These are phyloP conservation scores for Fusarium proliferatum DNA, from an alignment of 2,329 filamentous ascomycete genomes.

Conservation along the genomic window DNA sequence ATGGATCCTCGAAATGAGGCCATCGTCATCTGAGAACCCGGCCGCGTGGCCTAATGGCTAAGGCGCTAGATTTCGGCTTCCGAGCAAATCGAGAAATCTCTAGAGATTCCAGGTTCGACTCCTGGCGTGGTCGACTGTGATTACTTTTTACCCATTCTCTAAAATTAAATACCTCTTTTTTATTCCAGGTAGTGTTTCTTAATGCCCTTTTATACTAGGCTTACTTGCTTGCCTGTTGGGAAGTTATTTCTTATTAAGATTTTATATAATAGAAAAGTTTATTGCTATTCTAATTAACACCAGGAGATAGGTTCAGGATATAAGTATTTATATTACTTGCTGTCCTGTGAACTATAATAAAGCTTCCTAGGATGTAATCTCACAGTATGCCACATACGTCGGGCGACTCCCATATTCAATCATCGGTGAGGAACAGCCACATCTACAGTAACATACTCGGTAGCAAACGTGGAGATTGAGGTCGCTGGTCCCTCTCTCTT, in stretches of 20 bases:
- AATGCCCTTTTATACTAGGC: no score
- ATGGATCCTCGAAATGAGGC: neutral
- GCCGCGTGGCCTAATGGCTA: constrained; percentile 32
- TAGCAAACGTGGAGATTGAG: neutral
- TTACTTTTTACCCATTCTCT: no score
- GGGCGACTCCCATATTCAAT: no score
- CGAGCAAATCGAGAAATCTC: constrained; percentile 3
- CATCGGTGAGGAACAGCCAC: neutral
- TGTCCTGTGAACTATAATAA: fast-evolving
- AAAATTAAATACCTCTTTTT: no score
- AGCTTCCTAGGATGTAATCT: neutral
- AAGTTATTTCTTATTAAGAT: fast-evolving
- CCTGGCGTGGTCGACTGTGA: constrained; percentile 17
- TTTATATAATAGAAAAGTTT: fast-evolving
- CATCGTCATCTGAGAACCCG: neutral
- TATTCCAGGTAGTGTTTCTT: no score
- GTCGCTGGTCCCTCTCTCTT: no score
- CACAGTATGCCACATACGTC: neutral
- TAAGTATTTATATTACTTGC: fast-evolving
- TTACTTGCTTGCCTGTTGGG: fast-evolving
- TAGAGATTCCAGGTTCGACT: constrained; percentile 31
- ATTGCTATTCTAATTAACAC: neutral
- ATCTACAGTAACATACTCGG: neutral
- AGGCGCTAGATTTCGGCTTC: constrained; percentile 28
- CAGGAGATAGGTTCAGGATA: no score